Evolutionary conservation across 148 eudicot species (phyloP).

Genomic region (Fagopyrum tataricum): DNA sequence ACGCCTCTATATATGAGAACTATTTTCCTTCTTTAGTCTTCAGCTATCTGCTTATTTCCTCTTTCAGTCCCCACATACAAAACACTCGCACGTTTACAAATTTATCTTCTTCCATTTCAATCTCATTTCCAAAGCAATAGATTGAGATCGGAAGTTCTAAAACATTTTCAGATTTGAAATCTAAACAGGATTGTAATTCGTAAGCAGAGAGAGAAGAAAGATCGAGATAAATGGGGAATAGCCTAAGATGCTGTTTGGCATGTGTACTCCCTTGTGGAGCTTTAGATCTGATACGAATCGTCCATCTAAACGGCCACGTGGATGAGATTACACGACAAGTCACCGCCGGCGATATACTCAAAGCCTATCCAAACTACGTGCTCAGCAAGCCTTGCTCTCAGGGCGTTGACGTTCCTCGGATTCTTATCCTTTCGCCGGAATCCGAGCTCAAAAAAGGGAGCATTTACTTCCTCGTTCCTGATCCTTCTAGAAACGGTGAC

Average conservation of each 20-base stretch:
- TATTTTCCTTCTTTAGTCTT: not conserved
- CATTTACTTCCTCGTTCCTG: constrained; percentile 69
- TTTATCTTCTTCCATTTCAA: not conserved
- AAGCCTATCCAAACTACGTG: constrained; percentile 57
- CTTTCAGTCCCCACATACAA: not conserved
- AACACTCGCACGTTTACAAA: too few relatives aligned
- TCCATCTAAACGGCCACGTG: constrained; percentile 69
- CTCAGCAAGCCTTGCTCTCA: constrained; percentile 61
- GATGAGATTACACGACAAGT: constrained; percentile 53
- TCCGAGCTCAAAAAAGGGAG: constrained; percentile 76
- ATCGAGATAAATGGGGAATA: constrained; percentile 50
- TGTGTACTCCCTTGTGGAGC: constrained; percentile 93
- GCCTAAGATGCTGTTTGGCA: constrained; percentile 79
- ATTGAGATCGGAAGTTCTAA: not conserved
- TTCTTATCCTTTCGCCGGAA: constrained; percentile 49
- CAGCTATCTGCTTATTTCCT: not conserved
- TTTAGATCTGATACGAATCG: constrained; percentile 76
- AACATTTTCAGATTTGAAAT: not conserved
- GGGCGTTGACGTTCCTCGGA: constrained; percentile 37
- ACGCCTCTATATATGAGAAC: not conserved
- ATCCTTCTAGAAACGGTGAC: constrained; percentile 46
- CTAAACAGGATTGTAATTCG: not conserved
- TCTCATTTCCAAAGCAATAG: not conserved
- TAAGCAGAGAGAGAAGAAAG: not conserved
- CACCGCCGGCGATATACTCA: constrained; percentile 58